Conservation (phyloP, 495 filamentous ascomycete species). For the Neurospora sp. region DNA sequence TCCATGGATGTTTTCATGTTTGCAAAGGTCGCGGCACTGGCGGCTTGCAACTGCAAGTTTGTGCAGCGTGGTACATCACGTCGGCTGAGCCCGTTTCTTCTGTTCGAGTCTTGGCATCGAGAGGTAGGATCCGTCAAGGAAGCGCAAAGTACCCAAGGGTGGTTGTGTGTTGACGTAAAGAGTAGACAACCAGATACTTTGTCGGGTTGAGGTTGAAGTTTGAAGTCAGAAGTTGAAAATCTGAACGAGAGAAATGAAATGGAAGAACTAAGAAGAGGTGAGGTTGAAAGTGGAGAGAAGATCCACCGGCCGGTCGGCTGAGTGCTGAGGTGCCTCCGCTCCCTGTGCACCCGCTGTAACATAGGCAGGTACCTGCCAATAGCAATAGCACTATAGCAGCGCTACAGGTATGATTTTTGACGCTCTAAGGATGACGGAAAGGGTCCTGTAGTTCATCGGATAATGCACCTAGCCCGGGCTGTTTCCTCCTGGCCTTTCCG, state of each 20-base stretch:
- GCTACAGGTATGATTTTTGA: background rate
- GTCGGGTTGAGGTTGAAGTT: background rate
- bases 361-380: background rate
- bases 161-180: background rate
- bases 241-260: background rate
- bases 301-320: background rate
- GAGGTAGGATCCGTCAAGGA: background rate
- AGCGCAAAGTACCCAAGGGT: background rate
- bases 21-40: background rate
- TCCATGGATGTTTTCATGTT: background rate
- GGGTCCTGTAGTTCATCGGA: conserved; percentile 9
- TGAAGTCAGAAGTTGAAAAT: background rate
- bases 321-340: background rate
- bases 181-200: background rate
- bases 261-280: background rate
- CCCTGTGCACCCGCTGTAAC: background rate
- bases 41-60: background rate
- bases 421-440: background rate
- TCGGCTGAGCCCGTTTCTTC: background rate
- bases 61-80: conserved; percentile 3
- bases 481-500: background rate
- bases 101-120: background rate
- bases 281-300: background rate
- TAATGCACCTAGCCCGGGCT: conserved; percentile 16
- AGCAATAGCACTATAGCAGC: background rate